Percentiles rank a stretch among this genome's conserved stretches.
These are phyloP conservation scores for Berberis thunbergii DNA, from an alignment of 164 flowering plant species.

Conservation along the genomic window DNA sequence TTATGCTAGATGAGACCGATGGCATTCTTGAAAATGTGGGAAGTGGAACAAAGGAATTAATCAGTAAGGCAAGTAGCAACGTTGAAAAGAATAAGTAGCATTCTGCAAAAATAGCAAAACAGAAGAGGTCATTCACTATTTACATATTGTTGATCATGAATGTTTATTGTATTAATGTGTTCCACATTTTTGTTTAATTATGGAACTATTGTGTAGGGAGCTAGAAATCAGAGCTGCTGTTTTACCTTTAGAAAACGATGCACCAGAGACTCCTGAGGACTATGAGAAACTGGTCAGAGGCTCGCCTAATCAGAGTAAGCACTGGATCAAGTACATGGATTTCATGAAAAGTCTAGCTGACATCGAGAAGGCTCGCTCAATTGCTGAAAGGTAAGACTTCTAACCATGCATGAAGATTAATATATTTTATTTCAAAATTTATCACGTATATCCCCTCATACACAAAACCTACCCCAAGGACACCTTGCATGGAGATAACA, in stretches of 20 bases:
- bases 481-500: no score
- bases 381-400: slow-evolving; percentile 73
- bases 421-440: no score
- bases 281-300: slow-evolving; percentile 77
- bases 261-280: slow-evolving; percentile 74
- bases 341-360: slow-evolving; percentile 61
- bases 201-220: slow-evolving; percentile 43
- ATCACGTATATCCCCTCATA: no score
- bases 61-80: slow-evolving; percentile 9
- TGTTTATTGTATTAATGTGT: no score
- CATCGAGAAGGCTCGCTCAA: slow-evolving; percentile 73
- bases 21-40: slow-evolving; percentile 20
- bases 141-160: no score
- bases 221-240: slow-evolving; percentile 76
- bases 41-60: slow-evolving; percentile 16
- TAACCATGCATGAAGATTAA: no score
- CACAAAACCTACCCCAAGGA: no score
- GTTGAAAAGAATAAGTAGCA: slow-evolving; percentile 38
- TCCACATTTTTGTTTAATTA: no score
- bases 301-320: slow-evolving; percentile 86
- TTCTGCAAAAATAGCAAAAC: slow-evolving; percentile 56
- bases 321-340: slow-evolving; percentile 90
- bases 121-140: slow-evolving; percentile 36
- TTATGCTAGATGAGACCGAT: slow-evolving; percentile 63
- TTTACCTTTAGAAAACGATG: slow-evolving; percentile 49